These are phyloP conservation scores for Salvia hispanica DNA, from an alignment of 257 asterid genomes.

Conservation along the genomic window DNA sequence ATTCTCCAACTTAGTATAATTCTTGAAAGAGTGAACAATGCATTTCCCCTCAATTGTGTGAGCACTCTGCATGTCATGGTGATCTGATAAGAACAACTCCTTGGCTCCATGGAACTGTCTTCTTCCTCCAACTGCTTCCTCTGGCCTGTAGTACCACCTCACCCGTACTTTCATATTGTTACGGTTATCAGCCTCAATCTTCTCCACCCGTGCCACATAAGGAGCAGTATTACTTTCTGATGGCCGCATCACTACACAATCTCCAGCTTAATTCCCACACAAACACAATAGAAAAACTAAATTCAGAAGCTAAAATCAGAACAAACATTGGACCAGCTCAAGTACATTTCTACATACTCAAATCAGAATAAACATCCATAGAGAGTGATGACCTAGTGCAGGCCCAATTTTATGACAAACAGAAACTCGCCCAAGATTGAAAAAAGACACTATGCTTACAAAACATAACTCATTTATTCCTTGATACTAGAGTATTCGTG, in stretches of 20 bases:
- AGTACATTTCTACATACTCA: not conserved
- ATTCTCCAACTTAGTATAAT: constrained; percentile 57
- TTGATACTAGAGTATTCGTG: not conserved
- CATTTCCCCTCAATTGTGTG: constrained; percentile 70
- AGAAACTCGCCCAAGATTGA: not conserved
- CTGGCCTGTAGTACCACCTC: constrained; percentile 78
- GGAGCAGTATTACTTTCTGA: constrained; percentile 47
- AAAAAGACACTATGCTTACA: not conserved
- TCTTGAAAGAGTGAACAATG: constrained; percentile 59
- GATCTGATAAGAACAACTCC: constrained; percentile 65
- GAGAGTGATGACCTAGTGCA: not conserved
- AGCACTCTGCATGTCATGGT: constrained; percentile 63
- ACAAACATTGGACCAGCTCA: not conserved
- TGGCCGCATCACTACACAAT: constrained; percentile 63
- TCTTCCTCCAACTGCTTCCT: constrained; percentile 68
- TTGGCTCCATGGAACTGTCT: constrained; percentile 69
- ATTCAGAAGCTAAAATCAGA: not conserved
- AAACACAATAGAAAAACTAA: constrained; percentile 16
- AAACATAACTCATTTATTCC: not conserved
- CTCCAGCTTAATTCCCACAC: constrained; percentile 54
- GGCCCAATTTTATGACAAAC: not conserved
- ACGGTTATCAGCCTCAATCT: constrained; percentile 57
- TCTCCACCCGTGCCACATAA: constrained; percentile 63
- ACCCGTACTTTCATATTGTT: constrained; percentile 47
- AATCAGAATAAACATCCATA: not conserved